Base-by-base conservation (phyloP, 2,329 filamentous ascomycete genomes). In the Fusarium sp. region DNA sequence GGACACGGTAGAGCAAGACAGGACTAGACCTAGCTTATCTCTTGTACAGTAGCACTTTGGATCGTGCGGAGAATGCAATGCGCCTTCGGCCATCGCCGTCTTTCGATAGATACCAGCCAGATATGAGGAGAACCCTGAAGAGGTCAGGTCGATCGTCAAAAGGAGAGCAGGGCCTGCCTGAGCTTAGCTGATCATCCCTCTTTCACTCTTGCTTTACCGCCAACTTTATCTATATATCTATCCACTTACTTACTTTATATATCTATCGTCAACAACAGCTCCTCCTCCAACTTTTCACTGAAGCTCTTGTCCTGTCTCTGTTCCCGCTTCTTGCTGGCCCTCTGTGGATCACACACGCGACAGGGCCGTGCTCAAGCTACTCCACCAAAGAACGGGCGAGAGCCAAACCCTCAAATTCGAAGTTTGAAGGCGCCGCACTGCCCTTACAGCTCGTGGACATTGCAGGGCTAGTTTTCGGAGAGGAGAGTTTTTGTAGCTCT, bases 11-110 rank as follows among this genome's bases (percentile, higher is more conserved):
- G 34, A 37, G 34, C 57, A 72, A 61, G 66, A 59, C 44, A 62
- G 49, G 34, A 69, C 64, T 65, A 73, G 61, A 54, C 20, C 40
- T 59, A 66, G 73, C 73, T 75, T 75, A 75, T 75, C 73, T 75
- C 58, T 65, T 62, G 60, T 42, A 27, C 24, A 20, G 45, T 61
- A 71, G 60, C 59, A 68, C 53, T 57, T 54, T 67, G 61, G 57
- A 69, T 65, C 59, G 61, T 71, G 72, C 70, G 72, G 72, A 72
- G 62, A 61, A 55, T 46, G 46, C 44, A 61, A 52, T 49, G 46
- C 58, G 57, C 49, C 57, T 57, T 51, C 60, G 68, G 62, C 41
- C 65, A 60, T 59, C 51, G 61, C 70, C 66, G 55, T 61, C 65
- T 65, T 61, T 70, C 65, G 65, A 65, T 57, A 66, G 61, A 62